A percentile compares a stretch with the other conserved stretches of the same genome.
These are phyloP conservation scores for Hypholoma sublateritium DNA, from an alignment of 768 basidiomycete species.

Conservation along the genomic window DNA sequence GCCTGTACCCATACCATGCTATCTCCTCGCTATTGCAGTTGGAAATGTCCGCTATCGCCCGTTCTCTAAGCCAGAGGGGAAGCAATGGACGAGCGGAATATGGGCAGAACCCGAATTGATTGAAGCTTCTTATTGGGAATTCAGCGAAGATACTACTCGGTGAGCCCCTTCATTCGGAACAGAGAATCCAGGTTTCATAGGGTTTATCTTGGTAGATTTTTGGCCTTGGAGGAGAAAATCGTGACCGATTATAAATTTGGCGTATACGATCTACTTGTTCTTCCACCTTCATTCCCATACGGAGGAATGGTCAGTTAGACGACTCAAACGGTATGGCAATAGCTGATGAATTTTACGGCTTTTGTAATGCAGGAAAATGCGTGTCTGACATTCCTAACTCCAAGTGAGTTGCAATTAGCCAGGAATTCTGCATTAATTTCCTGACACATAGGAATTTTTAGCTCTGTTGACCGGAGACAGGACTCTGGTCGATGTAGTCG, in stretches of 20 bases:
- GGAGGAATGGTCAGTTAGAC: constrained; percentile 73
- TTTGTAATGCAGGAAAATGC: constrained; percentile 69
- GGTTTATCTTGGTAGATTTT: constrained; percentile 48
- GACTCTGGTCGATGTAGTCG: constrained; percentile 83
- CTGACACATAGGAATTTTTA: constrained; percentile 17
- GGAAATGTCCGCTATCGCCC: constrained; percentile 78
- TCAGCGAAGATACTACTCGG: constrained; percentile 82
- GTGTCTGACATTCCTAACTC: constrained; percentile 85
- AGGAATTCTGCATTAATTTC: not conserved
- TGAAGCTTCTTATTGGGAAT: constrained; percentile 82
- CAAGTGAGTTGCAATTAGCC: constrained; percentile 48
- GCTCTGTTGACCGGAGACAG: constrained; percentile 88
- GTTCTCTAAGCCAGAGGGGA: constrained; percentile 60
- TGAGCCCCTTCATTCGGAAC: constrained; percentile 23
- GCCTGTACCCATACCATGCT: constrained; percentile 85
- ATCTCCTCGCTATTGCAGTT: constrained; percentile 88
- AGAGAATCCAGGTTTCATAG: constrained; percentile 4
- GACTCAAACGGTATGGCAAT: not conserved
- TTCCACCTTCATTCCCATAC: constrained; percentile 92
- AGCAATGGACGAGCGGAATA: constrained; percentile 78
- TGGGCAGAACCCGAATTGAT: constrained; percentile 91
- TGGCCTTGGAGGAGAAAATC: constrained; percentile 74
- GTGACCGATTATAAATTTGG: constrained; percentile 79
- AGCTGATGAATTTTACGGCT: not conserved
- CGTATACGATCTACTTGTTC: constrained; percentile 85